Conservation (phyloP, 495 filamentous ascomycete genomes). For the Trichoderma parareesei region DNA sequence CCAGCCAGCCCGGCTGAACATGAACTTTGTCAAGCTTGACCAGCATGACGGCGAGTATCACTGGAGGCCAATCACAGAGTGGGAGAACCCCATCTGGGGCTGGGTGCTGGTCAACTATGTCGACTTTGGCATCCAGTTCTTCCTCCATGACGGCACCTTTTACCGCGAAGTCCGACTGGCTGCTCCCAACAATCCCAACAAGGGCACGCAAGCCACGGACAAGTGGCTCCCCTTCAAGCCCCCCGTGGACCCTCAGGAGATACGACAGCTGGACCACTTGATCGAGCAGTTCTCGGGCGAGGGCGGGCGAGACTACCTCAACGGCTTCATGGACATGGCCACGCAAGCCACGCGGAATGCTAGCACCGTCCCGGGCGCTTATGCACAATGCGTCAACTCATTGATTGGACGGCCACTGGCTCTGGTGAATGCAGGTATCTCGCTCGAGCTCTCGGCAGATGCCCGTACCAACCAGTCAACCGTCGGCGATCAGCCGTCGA, state of each 20-base stretch:
- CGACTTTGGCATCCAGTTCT: conserved; percentile 42
- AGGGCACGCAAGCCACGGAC: conserved; percentile 10
- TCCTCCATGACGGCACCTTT: conserved; percentile 41
- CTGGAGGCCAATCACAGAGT: conserved; percentile 27
- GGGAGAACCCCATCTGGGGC: conserved; percentile 46
- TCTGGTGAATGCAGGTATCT: conserved; percentile 37
- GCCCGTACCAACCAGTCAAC: no score
- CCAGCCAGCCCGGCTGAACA: conserved; percentile 38
- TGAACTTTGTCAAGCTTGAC: conserved; percentile 19
- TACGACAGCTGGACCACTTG: conserved; percentile 28
- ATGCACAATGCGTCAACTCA: conserved; percentile 27
- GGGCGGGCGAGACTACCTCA: conserved; percentile 24
- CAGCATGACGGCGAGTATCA: background rate
- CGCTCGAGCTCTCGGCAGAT: conserved; percentile 32
- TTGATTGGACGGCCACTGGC: conserved; percentile 42
- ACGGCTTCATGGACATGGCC: conserved; percentile 31
- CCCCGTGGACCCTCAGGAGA: conserved; percentile 11
- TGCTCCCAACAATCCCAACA: conserved; percentile 12
- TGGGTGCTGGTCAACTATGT: conserved; percentile 47
- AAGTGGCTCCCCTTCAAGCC: conserved; percentile 32
- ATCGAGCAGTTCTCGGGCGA: conserved; percentile 18
- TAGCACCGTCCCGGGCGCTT: conserved; percentile 26
- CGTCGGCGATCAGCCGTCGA: no score
- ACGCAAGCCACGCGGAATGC: conserved; percentile 10
- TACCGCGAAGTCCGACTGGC: conserved; percentile 40